A percentile compares a stretch with the other conserved stretches of the same genome.
Conservation (phyloP, 305 asterid species). For the Fraxinus floribunda region DNA sequence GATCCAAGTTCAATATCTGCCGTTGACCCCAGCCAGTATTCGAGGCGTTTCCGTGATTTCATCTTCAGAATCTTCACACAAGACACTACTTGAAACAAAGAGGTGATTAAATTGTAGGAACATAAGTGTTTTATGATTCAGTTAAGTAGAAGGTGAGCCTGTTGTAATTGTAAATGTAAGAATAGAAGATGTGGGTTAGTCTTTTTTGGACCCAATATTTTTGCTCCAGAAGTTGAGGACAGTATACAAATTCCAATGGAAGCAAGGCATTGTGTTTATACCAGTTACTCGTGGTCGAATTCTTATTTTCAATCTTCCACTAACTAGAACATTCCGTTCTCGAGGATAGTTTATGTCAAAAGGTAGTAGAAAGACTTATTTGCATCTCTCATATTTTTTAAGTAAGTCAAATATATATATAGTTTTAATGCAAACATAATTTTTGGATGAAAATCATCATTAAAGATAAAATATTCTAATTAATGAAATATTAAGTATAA, state of each 20-base stretch:
- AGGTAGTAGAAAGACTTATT: no score
- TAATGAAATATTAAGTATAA: no score
- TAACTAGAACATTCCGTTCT: no score
- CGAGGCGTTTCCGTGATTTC: constrained; percentile 84
- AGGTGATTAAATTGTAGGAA: background rate
- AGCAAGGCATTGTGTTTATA: background rate
- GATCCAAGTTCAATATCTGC: constrained; percentile 92
- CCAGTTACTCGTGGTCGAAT: no score
- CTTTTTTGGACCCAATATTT: constrained; percentile 5
- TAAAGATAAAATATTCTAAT: no score
- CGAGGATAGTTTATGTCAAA: no score
- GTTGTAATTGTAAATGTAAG: constrained; percentile 21
- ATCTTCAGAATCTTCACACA: constrained; percentile 66
- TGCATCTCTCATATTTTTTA: no score
- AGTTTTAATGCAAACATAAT: no score
- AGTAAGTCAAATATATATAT: no score
- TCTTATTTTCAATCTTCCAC: no score
- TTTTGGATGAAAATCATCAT: no score
- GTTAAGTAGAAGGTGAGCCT: background rate
- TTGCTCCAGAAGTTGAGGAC: constrained; percentile 15
- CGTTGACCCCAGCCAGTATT: constrained; percentile 85
- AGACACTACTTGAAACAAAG: constrained; percentile 37
- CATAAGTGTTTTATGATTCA: background rate
- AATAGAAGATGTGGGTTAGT: background rate
- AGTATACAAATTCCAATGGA: background rate